Percentiles rank a stretch among this genome's conserved stretches.
These are phyloP conservation scores for Macrolepiota dolichaula DNA, from an alignment of 768 basidiomycete species.

Conservation along the genomic window DNA sequence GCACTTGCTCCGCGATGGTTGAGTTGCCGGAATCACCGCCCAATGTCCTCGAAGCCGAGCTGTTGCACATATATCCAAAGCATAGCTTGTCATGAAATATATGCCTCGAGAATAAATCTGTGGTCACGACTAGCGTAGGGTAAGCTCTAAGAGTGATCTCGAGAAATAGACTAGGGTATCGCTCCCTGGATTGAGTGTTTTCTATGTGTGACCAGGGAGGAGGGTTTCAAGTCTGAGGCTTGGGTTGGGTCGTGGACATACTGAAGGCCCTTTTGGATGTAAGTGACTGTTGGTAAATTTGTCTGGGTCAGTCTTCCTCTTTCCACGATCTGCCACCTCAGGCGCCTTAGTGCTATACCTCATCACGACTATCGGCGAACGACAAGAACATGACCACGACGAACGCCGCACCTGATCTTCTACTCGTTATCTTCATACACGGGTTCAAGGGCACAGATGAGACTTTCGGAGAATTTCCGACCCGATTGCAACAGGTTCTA, in stretches of 20 bases:
- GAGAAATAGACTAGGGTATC: background rate
- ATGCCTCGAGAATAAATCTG: background rate
- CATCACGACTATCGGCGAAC: background rate
- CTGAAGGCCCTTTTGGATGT: no score
- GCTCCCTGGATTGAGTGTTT: no score
- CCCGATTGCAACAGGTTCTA: slow-evolving; percentile 73
- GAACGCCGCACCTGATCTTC: slow-evolving; percentile 33
- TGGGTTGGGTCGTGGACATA: no score
- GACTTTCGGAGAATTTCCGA: slow-evolving; percentile 77
- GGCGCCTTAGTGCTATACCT: background rate
- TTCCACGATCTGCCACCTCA: background rate
- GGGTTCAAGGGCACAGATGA: slow-evolving; percentile 65
- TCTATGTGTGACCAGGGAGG: no score
- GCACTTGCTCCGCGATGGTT: no score
- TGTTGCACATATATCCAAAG: background rate
- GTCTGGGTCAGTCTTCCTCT: background rate
- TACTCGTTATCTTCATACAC: slow-evolving; percentile 78
- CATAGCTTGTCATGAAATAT: background rate
- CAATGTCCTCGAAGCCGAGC: no score
- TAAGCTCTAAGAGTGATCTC: background rate
- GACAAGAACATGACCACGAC: slow-evolving; percentile 14
- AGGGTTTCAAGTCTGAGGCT: no score
- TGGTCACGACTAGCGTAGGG: no score
- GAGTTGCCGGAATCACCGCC: no score
- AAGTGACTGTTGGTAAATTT: no score